Evolutionary conservation across 805 yeast genomes (phyloP).

Genomic region (Cyberlindnera amylophila): DNA sequence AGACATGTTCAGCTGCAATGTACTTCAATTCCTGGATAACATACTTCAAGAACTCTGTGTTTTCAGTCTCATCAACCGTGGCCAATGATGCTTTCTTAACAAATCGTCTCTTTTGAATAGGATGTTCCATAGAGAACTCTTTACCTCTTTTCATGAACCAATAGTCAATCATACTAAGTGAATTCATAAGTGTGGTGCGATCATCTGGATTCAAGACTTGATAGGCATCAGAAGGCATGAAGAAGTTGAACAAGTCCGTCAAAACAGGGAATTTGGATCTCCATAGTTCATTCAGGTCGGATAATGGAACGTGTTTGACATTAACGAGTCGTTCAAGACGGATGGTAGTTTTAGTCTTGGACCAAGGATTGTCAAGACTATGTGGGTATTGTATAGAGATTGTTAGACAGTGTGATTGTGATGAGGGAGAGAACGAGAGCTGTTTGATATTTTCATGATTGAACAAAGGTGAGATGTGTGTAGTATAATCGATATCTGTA

Average conservation of each 20-base stretch:
- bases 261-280: slow-evolving; percentile 15
- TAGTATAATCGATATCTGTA: slow-evolving; percentile 6
- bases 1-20: slow-evolving; percentile 14
- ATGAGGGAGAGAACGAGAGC: slow-evolving; percentile 5
- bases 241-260: slow-evolving; percentile 16
- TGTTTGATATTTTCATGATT: slow-evolving; percentile 1
- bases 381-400: slow-evolving; percentile 14
- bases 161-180: slow-evolving; percentile 15
- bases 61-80: not conserved
- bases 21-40: slow-evolving; percentile 11
- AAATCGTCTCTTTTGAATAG: slow-evolving; percentile 2
- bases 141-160: slow-evolving; percentile 16
- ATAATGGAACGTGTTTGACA: slow-evolving; percentile 11
- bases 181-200: slow-evolving; percentile 7
- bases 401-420: slow-evolving; percentile 8
- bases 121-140: slow-evolving; percentile 14
- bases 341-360: slow-evolving; percentile 9
- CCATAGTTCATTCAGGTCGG: slow-evolving; percentile 17
- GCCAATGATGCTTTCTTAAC: not conserved
- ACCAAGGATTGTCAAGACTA: slow-evolving; percentile 10
- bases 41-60: slow-evolving; percentile 4
- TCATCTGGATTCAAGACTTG: slow-evolving; percentile 8
- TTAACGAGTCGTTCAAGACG: slow-evolving; percentile 14
- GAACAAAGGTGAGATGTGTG: slow-evolving; percentile 1
- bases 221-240: slow-evolving; percentile 13